phyloP scores from a whole-genome alignment of 192 early-diverging fungal genomes.

The Rhizophagus clarus region DNA sequence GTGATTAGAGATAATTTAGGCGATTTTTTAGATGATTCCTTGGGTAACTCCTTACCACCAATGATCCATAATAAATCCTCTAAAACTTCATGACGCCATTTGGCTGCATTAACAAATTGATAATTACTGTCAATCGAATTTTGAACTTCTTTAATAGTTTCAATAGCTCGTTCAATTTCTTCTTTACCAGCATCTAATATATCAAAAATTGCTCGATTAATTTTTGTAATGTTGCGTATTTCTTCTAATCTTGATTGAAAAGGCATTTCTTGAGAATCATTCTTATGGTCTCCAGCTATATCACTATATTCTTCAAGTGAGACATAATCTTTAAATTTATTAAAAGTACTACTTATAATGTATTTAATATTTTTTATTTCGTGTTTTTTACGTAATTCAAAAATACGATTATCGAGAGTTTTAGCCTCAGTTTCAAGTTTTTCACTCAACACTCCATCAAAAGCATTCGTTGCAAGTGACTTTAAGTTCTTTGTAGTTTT shows the following conservation, averaged over 20 bases:
- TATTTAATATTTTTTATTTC: no score
- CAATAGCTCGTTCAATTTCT: not conserved
- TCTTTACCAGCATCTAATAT: not conserved
- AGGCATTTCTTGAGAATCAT: not conserved
- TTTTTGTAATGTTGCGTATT: not conserved
- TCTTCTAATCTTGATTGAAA: slow-evolving; percentile 6
- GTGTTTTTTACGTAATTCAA: not conserved
- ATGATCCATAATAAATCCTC: slow-evolving; percentile 4
- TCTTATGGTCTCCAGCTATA: not conserved
- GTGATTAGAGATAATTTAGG: not conserved
- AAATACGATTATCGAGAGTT: not conserved
- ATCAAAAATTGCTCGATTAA: not conserved
- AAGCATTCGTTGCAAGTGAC: not conserved
- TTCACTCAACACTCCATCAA: not conserved
- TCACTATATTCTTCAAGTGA: not conserved
- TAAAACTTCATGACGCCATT: not conserved
- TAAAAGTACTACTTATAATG: not conserved
- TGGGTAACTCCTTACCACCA: not conserved
- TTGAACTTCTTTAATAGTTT: not conserved
- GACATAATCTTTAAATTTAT: not conserved
- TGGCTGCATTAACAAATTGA: no score
- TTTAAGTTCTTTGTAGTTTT: not conserved
- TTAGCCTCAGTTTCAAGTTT: not conserved
- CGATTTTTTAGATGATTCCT: no score
- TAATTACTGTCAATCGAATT: not conserved